Percentiles rank a stretch among this genome's conserved stretches.
Evolutionary conservation across 345 rosid genomes (phyloP).

Genomic region (Salix viminalis): DNA sequence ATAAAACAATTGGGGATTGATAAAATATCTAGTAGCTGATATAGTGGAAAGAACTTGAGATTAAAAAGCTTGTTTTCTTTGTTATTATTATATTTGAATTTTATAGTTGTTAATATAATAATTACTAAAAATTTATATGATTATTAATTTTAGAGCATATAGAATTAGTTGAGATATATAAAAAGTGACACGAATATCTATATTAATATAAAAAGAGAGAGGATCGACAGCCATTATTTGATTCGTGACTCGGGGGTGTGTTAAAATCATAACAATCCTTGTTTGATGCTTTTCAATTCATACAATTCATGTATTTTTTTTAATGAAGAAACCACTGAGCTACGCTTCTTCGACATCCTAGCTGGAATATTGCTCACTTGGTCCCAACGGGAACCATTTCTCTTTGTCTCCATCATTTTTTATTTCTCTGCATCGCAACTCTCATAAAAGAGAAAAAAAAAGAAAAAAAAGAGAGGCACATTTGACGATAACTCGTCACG

Average conservation of each 20-base stretch:
- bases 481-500: background rate
- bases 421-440: background rate
- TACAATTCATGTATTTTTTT: background rate
- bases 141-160: rapidly evolving
- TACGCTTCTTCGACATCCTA: background rate
- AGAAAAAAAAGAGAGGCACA: background rate
- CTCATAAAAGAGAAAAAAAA: background rate
- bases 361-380: constrained; percentile 20
- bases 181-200: too few species aligned
- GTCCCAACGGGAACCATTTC: background rate
- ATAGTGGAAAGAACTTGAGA: rapidly evolving
- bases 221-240: background rate
- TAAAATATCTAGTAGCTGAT: too few species aligned
- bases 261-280: background rate
- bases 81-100: too few species aligned
- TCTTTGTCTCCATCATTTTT: background rate
- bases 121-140: rapidly evolving
- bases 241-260: background rate
- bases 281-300: background rate
- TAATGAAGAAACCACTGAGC: background rate
- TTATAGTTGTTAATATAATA: too few species aligned
- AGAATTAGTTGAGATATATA: too few species aligned
- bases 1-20: background rate
- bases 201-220: too few species aligned
- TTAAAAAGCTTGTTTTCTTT: too few species aligned